Conservation (phyloP, 1,284 basidiomycete genomes). For the Malassezia sympodialis region DNA sequence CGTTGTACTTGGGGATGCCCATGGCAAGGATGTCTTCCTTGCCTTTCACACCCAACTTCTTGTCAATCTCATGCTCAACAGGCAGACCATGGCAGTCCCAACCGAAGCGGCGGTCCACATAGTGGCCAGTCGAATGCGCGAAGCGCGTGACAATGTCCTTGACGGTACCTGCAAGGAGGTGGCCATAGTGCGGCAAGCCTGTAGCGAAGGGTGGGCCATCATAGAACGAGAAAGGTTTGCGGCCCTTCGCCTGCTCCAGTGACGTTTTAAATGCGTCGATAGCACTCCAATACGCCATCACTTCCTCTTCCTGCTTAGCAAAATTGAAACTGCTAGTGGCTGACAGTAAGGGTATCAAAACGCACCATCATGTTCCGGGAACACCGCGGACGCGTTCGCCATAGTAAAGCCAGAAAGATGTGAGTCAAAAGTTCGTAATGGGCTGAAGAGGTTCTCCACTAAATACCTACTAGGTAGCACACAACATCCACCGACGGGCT, state of each 20-base stretch:
- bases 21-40: constrained; percentile 87
- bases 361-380: constrained; percentile 18
- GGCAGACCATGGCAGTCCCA: constrained; percentile 99
- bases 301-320: constrained; percentile 81
- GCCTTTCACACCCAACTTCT: constrained; percentile 80
- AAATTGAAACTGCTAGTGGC: constrained; percentile 70
- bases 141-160: constrained; percentile 98
- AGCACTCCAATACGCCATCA: constrained; percentile 82
- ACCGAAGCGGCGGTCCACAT: constrained; percentile 90
- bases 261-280: constrained; percentile 97
- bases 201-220: constrained; percentile 98
- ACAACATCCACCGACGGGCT: not conserved
- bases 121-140: constrained; percentile 82
- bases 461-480: not conserved
- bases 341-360: not conserved
- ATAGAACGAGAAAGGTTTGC: constrained; percentile 85
- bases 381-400: constrained; percentile 9
- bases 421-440: not conserved
- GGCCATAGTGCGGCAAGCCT: constrained; percentile 87
- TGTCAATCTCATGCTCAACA: constrained; percentile 99
- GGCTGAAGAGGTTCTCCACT: not conserved
- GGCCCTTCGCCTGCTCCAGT: constrained; percentile 78
- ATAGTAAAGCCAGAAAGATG: constrained; percentile 1
- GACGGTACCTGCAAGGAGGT: constrained; percentile 60
- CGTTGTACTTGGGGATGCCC: constrained; percentile 97